Evolutionary conservation across 1,284 basidiomycete genomes (phyloP).

Genomic region (Agroathelia rolfsii): DNA sequence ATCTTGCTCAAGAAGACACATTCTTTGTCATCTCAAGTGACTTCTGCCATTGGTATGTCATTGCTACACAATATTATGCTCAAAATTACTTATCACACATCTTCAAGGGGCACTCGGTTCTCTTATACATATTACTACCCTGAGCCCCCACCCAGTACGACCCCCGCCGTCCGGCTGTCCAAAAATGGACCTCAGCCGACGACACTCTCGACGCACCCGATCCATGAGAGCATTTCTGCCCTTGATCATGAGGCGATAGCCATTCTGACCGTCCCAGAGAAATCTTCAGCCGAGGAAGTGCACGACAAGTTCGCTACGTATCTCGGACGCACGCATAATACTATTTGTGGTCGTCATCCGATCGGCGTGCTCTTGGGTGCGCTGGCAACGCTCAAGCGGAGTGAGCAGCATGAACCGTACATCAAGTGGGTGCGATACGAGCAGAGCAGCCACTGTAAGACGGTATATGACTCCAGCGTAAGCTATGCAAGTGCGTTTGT

Average conservation of each 20-base stretch:
- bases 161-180: constrained; percentile 42
- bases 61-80: not conserved
- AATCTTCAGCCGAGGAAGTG: constrained; percentile 22
- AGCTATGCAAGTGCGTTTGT: constrained; percentile 91
- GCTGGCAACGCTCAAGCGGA: constrained; percentile 49
- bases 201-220: constrained; percentile 36
- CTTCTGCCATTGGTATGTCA: constrained; percentile 90
- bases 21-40: constrained; percentile 91
- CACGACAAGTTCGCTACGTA: constrained; percentile 70
- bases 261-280: constrained; percentile 51
- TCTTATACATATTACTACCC: constrained; percentile 89
- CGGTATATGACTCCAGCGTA: constrained; percentile 76
- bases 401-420: constrained; percentile 27
- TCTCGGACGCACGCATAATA: constrained; percentile 80
- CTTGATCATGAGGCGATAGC: constrained; percentile 78
- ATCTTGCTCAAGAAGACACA: constrained; percentile 67
- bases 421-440: constrained; percentile 84
- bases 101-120: constrained; percentile 80
- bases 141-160: constrained; percentile 41
- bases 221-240: constrained; percentile 62
- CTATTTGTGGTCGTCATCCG: constrained; percentile 93
- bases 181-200: constrained; percentile 28
- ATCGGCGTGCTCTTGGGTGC: constrained; percentile 87
- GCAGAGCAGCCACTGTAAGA: constrained; percentile 76
- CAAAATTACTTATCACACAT: constrained; percentile 5